These are phyloP conservation scores for Apiospora marii DNA, from an alignment of 2,329 filamentous ascomycete genomes.

Conservation along the genomic window DNA sequence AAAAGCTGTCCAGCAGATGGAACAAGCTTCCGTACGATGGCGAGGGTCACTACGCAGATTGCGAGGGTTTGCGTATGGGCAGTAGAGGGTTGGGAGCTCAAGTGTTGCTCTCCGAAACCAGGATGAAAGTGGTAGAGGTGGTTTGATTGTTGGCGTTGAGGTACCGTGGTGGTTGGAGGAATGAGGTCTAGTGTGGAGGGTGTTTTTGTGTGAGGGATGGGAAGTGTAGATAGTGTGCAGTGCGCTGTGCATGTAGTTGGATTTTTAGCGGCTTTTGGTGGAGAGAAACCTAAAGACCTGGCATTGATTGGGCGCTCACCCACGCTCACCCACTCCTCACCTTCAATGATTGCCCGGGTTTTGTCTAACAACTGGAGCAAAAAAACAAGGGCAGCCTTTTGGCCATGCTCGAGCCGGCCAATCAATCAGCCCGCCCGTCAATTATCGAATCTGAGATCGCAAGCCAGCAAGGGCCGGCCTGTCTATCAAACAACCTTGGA, in stretches of 20 bases:
- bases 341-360: constrained; percentile 5
- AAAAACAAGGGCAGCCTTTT: constrained; percentile 14
- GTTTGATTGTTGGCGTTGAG: background rate
- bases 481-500: background rate
- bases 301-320: background rate
- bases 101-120: constrained; percentile 8
- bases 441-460: background rate
- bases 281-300: background rate
- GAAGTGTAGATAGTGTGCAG: constrained; percentile 15
- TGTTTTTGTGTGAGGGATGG: constrained; percentile 21
- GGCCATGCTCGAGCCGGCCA: background rate
- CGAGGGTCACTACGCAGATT: background rate
- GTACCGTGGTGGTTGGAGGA: constrained; percentile 19
- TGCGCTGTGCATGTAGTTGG: background rate
- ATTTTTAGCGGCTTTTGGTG: constrained; percentile 8
- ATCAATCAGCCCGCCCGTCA: background rate
- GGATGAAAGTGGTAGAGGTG: background rate
- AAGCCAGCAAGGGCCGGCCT: constrained; percentile 4
- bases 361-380: constrained; percentile 9
- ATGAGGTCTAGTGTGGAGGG: constrained; percentile 20
- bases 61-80: background rate
- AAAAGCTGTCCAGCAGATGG: constrained; percentile 15
- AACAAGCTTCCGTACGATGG: constrained; percentile 8
- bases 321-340: background rate
- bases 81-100: background rate